Evolutionary conservation across 495 filamentous ascomycete species (phyloP), one percentile per base, ranked within the genome.

Genomic region (Neurospora sp.): DNA sequence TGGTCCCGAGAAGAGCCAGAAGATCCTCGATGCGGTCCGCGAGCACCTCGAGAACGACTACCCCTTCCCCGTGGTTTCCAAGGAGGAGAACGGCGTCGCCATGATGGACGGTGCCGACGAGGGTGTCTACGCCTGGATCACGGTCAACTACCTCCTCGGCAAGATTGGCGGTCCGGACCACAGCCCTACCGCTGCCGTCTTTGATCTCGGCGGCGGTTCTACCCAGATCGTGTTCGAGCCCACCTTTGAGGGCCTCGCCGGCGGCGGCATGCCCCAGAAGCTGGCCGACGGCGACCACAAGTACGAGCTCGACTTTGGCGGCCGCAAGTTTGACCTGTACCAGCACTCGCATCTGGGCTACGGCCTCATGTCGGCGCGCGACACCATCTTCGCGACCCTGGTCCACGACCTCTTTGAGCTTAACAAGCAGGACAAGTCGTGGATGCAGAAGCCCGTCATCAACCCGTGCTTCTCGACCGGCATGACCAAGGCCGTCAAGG

Each of bases 41-140:
- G 78, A 83, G 61, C 91, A 93, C 70, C 82, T 99, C n/a, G 94
- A 98, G 81, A 94, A 89, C 20, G 85, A 86, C 27, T 99, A 96
- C 80, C 96, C 96, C 27, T 98, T 99, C 87, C 92, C 96, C 3
- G 91, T 99, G 22, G 91, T 99, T 70, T 90, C 93, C 5, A 86
- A 89, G 73, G 92, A 92, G 78, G 90, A 93, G 76, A 89, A 91
- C 73, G 96, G 96, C 71, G 92, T 99, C 16, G 87, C 92, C 74
- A 94, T 98, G 74, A 98, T 99, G 95, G 94, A 96, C 77, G 96
- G 96, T 75, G 92, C 90, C 18, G 91, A 97, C 74, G 96, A 99
- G 82, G 88, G 96, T 80, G 96, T 99, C n/a, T 99, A 97, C 77
- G 96, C 96, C 70, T 99, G 96, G 96, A 97, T 99, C 81, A 99